These are phyloP conservation scores for Sporisorium exsertum DNA, from an alignment of 1,284 basidiomycete genomes.

Conservation along the genomic window DNA sequence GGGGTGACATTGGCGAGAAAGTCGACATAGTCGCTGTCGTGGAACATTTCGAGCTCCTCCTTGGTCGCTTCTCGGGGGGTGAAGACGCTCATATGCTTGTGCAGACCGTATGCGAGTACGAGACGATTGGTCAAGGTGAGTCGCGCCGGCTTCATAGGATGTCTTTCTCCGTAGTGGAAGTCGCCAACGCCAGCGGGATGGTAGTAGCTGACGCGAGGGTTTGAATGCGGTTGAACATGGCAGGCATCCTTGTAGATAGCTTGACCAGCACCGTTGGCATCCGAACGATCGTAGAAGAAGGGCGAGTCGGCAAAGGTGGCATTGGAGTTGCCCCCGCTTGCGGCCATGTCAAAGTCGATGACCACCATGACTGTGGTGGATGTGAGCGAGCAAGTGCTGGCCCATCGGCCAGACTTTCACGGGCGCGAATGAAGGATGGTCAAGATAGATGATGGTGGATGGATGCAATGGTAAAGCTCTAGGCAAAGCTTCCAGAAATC, in stretches of 20 bases:
- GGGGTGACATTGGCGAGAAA: constrained; percentile 79
- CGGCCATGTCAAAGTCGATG: constrained; percentile 60
- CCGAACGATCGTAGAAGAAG: constrained; percentile 65
- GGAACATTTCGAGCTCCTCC: constrained; percentile 89
- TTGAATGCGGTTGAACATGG: constrained; percentile 63
- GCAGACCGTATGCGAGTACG: constrained; percentile 94
- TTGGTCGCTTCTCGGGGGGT: constrained; percentile 88
- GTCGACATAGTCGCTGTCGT: constrained; percentile 92
- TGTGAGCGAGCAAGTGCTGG: neutral
- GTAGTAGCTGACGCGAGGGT: constrained; percentile 89
- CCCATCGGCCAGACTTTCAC: constrained; percentile 3
- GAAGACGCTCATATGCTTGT: constrained; percentile 95
- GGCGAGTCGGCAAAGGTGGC: constrained; percentile 63
- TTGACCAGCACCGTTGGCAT: constrained; percentile 44
- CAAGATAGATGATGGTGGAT: constrained; percentile 7
- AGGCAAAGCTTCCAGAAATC: constrained; percentile 10
- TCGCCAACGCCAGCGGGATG: constrained; percentile 93
- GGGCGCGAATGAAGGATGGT: constrained; percentile 1
- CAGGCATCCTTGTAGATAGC: constrained; percentile 50
- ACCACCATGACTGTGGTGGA: constrained; percentile 55
- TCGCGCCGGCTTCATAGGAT: constrained; percentile 98
- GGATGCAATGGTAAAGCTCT: constrained; percentile 4
- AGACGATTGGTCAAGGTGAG: constrained; percentile 93
- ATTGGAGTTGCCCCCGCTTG: constrained; percentile 36
- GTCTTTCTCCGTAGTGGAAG: constrained; percentile 83